Evolutionary conservation across 2,329 filamentous ascomycete genomes (phyloP).

Genomic region (Orbilia quercus): DNA sequence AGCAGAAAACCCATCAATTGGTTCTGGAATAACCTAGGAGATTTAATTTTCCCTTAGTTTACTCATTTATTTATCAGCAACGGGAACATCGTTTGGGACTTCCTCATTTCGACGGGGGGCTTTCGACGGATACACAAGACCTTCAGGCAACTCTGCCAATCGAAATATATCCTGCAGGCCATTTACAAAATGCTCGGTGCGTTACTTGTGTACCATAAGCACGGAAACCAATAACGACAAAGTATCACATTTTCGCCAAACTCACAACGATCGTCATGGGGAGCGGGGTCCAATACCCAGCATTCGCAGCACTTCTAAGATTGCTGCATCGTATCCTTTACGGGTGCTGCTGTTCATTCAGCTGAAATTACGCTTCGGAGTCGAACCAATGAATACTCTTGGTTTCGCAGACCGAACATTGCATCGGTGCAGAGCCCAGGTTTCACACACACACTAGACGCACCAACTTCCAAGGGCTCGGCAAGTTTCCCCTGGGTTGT

Average conservation of each 20-base stretch:
- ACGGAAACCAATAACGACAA: conserved; percentile 42
- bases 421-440: no score
- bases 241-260: conserved; percentile 53
- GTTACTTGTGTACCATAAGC: conserved; percentile 49
- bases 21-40: conserved; percentile 32
- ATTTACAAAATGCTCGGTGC: no score
- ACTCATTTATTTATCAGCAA: not conserved
- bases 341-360: conserved; percentile 21
- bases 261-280: no score
- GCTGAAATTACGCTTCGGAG: conserved; percentile 47
- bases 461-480: no score
- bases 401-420: no score
- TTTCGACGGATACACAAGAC: conserved; percentile 2
- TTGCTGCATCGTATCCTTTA: conserved; percentile 39
- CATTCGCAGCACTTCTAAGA: not conserved
- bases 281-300: conserved; percentile 35
- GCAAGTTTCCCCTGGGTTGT: conserved; percentile 26
- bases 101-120: conserved; percentile 27
- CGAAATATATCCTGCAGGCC: no score
- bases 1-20: conserved; percentile 28
- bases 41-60: conserved; percentile 10
- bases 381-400: no score
- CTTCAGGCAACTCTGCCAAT: no score
- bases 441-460: no score
- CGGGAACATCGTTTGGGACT: conserved; percentile 28